Evolutionary conservation across 163 green algal genomes (phyloP).

Genomic region (Coccomyxa subellipsoidea): DNA sequence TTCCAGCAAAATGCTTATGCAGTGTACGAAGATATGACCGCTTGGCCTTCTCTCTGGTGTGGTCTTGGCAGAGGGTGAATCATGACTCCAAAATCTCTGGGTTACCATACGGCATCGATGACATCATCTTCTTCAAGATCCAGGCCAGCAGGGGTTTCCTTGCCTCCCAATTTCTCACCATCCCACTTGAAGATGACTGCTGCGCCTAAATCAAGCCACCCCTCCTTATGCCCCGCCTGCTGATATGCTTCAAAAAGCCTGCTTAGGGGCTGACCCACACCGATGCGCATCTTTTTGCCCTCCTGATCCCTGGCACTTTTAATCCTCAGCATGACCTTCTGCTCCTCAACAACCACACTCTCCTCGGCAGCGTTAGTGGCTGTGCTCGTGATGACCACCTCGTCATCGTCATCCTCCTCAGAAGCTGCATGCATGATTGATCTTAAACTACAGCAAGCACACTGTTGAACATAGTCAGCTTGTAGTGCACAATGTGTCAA

Average conservation of each 20-base stretch:
- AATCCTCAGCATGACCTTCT: neutral
- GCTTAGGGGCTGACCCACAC: neutral
- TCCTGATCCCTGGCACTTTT: neutral
- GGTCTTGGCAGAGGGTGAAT: too few species aligned
- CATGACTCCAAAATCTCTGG: too few species aligned
- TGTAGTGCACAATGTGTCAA: too few species aligned
- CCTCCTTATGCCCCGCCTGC: neutral
- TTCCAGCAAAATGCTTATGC: too few species aligned
- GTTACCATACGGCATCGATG: neutral
- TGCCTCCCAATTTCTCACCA: neutral
- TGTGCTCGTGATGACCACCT: neutral
- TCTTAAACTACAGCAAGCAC: too few species aligned
- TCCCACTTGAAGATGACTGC: neutral
- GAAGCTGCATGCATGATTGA: neutral
- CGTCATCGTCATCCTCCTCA: neutral
- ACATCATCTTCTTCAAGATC: neutral
- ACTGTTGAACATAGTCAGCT: too few species aligned
- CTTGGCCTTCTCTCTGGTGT: too few species aligned
- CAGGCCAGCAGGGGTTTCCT: neutral
- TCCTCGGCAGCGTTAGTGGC: neutral
- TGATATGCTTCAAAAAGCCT: neutral
- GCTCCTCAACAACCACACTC: neutral
- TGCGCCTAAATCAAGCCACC: neutral
- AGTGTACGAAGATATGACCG: too few species aligned
- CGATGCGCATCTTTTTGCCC: neutral